phyloP scores from a whole-genome alignment of 768 basidiomycete species.

The Pholiota molesta region DNA sequence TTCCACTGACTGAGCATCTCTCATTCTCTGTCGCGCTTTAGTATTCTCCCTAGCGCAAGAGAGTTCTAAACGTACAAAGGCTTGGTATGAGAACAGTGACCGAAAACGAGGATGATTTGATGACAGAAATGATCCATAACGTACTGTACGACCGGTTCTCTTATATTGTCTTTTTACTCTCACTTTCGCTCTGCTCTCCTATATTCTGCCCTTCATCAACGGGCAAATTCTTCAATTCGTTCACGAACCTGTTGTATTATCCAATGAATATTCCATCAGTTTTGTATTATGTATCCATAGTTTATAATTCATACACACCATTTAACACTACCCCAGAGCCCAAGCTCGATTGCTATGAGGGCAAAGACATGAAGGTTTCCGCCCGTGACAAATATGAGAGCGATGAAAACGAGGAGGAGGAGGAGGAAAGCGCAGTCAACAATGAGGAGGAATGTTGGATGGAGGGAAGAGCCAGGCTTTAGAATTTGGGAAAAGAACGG shows the following conservation, averaged over 20 bases:
- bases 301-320: slow-evolving; percentile 52
- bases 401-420: slow-evolving; percentile 61
- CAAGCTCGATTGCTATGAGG: slow-evolving; percentile 65
- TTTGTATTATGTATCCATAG: background rate
- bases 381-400: slow-evolving; percentile 59
- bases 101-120: slow-evolving; percentile 47
- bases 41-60: slow-evolving; percentile 89
- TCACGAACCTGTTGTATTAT: slow-evolving; percentile 57
- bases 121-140: background rate
- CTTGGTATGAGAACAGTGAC: slow-evolving; percentile 83
- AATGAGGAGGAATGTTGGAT: slow-evolving; percentile 66
- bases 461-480: slow-evolving; percentile 74
- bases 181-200: slow-evolving; percentile 8
- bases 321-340: slow-evolving; percentile 79
- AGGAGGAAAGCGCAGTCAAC: slow-evolving; percentile 63
- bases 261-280: slow-evolving; percentile 1
- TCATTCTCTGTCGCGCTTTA: slow-evolving; percentile 30
- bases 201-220: slow-evolving; percentile 11
- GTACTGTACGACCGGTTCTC: background rate
- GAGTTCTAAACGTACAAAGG: slow-evolving; percentile 73
- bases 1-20: background rate
- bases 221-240: slow-evolving; percentile 53
- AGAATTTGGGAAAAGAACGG: slow-evolving; percentile 62
- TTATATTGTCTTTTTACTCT: slow-evolving; percentile 17
- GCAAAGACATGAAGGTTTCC: slow-evolving; percentile 71